Base-by-base conservation (phyloP, 2,329 filamentous ascomycete species). In the Biscogniauxia sp. region DNA sequence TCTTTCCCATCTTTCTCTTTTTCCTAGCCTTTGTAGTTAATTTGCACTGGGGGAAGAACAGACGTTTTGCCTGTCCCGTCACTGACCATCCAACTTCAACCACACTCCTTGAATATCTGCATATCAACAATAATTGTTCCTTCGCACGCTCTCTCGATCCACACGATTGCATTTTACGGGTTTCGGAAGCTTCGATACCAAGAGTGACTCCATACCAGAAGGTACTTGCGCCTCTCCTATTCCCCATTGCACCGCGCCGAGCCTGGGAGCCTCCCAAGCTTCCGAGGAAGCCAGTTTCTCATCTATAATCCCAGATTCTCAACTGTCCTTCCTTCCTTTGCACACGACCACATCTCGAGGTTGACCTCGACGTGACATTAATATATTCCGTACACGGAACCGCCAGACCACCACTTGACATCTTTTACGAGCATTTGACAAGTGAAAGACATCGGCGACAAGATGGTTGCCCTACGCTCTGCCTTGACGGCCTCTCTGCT, bases 381-480 rank as follows among this genome's bases (percentile, higher is more conserved):
- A 45, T 45, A 15, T n/a, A 2, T n/a, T 17, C 13, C 37, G 37
- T n/a, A 45, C 37, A 45, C 37, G 37, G 37, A n/a, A 7, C 28
- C 28, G 4, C 28, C 28, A 32, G n/a, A 45, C 5, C 13, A 45
- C 37, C n/a, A n/a, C n/a, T n/a, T n/a, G n/a, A 17, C 37, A 45
- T 32, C 2, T 11, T 45, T 45, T 45, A 2, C 13, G 17, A 15
- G 13, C n/a, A 45, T 45, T n/a, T 3, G 37, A 17, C 17, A 45
- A 45, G 37, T 45, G 37, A 45, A n/a, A 45, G 2, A 45, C 37
- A 55, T 60, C 59, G 58, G 52, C 60, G 66, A 50, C 62, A 68
- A 61, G 19, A 71, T 74, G 72, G 72, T 68, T 60, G 68, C 70
- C 56, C 45, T 73, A 64, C 71, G 66, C 58, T 61, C 70, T 20